Evolutionary conservation across 2,329 filamentous ascomycete species (phyloP).

Genomic region (Chalara sp.): DNA sequence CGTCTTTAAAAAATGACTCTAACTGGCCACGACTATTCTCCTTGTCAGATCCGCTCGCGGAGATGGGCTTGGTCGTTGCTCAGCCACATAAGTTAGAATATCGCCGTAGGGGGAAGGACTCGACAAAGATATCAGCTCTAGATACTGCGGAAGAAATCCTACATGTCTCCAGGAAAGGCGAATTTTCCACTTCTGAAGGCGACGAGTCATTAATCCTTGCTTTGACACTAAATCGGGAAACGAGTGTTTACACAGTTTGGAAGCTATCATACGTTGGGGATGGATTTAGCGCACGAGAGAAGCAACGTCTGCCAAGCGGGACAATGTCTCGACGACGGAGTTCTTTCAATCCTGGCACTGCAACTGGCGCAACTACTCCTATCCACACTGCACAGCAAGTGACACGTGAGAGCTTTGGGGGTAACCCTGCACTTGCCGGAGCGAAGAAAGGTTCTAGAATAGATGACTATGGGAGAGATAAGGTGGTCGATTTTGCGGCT

Average conservation of each 20-base stretch:
- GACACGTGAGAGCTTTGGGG: constrained; percentile 71
- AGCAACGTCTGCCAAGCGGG: constrained; percentile 19
- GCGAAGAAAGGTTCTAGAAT: constrained; percentile 16
- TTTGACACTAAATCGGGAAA: constrained; percentile 73
- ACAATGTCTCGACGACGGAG: constrained; percentile 45
- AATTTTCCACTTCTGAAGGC: constrained; percentile 34
- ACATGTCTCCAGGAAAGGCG: constrained; percentile 65
- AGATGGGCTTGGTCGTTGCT: constrained; percentile 75
- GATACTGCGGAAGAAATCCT: constrained; percentile 76
- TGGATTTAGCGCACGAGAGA: constrained; percentile 41
- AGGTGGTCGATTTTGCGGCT: constrained; percentile 54
- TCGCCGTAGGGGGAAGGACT: constrained; percentile 32
- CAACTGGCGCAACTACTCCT: constrained; percentile 73
- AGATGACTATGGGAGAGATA: constrained; percentile 18
- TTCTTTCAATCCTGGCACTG: constrained; percentile 60
- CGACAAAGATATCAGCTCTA: constrained; percentile 48
- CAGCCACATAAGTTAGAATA: constrained; percentile 29
- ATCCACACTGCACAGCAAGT: constrained; percentile 50
- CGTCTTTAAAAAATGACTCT: constrained; percentile 44
- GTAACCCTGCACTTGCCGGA: constrained; percentile 7
- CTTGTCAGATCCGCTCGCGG: constrained; percentile 77
- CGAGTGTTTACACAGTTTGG: constrained; percentile 79
- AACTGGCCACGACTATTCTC: constrained; percentile 74
- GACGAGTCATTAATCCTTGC: constrained; percentile 60
- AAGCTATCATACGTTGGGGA: constrained; percentile 69